Evolutionary conservation across 2,329 filamentous ascomycete species (phyloP), one percentile per base, ranked within the genome.

Genomic region (Cladosporium sp.): DNA sequence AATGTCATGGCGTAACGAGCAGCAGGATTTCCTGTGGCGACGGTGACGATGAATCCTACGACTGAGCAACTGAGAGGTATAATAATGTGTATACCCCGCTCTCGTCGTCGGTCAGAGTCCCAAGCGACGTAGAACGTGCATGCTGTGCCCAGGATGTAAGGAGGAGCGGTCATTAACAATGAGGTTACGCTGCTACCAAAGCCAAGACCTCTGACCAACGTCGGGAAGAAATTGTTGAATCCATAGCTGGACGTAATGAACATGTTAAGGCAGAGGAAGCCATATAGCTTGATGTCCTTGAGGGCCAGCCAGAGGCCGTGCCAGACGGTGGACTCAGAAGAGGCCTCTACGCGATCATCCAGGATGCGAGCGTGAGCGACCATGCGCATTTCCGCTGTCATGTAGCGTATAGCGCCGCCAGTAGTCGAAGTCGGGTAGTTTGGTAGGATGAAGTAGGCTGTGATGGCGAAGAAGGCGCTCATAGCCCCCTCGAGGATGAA

Each of bases 381-480:
- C 35, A 33, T 16, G 35, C 62, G 62, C 50, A 86, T 83, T 21
- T 82, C 79, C 0, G 76, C 76, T 0, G 73, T 81, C 58, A 85
- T 78, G 74, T 83, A 83, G 83, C 52, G 85, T 81, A 3, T 81
- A 71, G 0, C 77, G 76, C 0, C 87, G 71, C 84, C 85, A 5
- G 72, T 70, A 65, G 73, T 73, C 37, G 67, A 57, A 33, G 29
- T 33, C 1, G 89, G 89, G 68, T 90, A 90, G 73, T 91, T 86
- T 0, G 89, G 89, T 18, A 92, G 79, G 31, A 91, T 77, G 70
- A 86, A 87, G 73, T 82, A 83, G 2, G 87, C 82, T 0, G 75
- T 71, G 6, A 86, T 73, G 14, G 89, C 88, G 35, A 91, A 81
- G 12, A 80, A 79, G 31, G 91, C 79, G 1, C 89, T 91, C 52